Conservation (phyloP, 2,329 filamentous ascomycete species). For the Aspergillus sp. region DNA sequence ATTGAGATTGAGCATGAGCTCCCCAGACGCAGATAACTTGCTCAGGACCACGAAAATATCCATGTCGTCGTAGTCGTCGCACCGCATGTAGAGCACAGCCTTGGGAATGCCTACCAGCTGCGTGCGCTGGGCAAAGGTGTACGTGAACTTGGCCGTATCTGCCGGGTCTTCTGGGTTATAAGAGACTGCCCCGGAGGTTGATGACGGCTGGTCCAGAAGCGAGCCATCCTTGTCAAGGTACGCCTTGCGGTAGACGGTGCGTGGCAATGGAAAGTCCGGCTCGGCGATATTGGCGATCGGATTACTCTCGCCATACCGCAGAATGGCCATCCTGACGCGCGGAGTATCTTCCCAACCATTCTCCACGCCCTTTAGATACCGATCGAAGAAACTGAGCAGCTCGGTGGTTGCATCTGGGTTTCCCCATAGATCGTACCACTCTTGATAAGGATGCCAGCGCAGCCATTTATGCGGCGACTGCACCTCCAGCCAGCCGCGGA, state of each 20-base stretch:
- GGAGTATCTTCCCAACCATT: conserved; percentile 13
- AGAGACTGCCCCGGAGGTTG: not conserved
- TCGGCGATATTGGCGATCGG: conserved; percentile 5
- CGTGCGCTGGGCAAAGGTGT: conserved; percentile 4
- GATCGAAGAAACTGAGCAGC: conserved; percentile 8
- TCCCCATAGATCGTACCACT: conserved; percentile 17
- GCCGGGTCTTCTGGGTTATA: conserved; percentile 9
- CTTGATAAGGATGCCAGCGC: conserved; percentile 14
- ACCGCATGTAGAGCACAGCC: conserved; percentile 14
- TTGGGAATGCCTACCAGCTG: conserved; percentile 15
- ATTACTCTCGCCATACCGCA: conserved; percentile 6
- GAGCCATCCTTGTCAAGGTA: conserved; percentile 3
- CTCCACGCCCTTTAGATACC: conserved; percentile 7
- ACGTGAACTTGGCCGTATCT: conserved; percentile 13
- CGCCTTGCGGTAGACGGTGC: conserved; percentile 10
- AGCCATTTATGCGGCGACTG: conserved; percentile 11
- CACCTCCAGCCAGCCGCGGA: conserved; percentile 12
- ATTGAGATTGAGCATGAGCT: conserved; percentile 10
- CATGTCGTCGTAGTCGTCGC: conserved; percentile 13
- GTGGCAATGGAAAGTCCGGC: conserved; percentile 9
- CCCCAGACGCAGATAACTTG: conserved; percentile 7
- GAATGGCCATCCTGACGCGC: conserved; percentile 7
- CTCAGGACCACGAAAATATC: conserved; percentile 11
- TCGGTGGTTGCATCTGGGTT: conserved; percentile 6
- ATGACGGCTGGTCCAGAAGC: not conserved